Evolutionary conservation across 805 yeast genomes (phyloP), one percentile per base, ranked within the genome.

Genomic region (Clavispora santaluciae): DNA sequence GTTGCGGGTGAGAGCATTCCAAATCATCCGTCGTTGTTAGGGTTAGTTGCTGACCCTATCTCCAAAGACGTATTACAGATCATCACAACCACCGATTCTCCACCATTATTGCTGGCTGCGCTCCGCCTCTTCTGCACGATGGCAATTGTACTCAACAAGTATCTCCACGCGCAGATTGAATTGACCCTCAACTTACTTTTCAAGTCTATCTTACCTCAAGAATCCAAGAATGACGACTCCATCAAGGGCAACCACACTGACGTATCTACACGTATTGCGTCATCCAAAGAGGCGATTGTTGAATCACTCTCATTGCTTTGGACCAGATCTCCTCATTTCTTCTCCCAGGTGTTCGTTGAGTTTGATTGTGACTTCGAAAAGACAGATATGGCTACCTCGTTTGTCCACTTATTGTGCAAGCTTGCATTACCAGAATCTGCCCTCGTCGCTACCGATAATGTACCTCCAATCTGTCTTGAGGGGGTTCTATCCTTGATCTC

Each of bases 391-490:
- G 74, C 91, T 12, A 74, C 75, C 17, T 76, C 78, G 28, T 64
- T 86, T 21, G 59, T 93, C 31, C 83, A 83, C 35, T 76, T 83
- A 35, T 70, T 93, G 40, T 80, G 95, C 40, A 76, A 83, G 38
- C 67, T 89, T 23, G 82, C 97, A 0, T 74, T 87, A 33, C 95
- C 98, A 0, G 95, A 89, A 55, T 76, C 91, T 9, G 95, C 97
- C 0, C 53, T 73, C 8, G 69, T 75, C 51, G 82, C 95, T 0
- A 86, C 96, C 0, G 86, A 85, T 29, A 83, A 78, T 53, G 95
- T 91, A 1, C 98, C 99, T 0, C 96, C 98, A 0, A 75, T 89
- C 6, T 91, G 98, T 54, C 68, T 93, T 38, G 98, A 93, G 53
- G 95, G 97, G 1, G 60, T 93, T 3, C 67, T 91, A 17, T 74